Evolutionary conservation across 2,329 filamentous ascomycete genomes (phyloP).

Genomic region (Sclerotinia trifoliorum): DNA sequence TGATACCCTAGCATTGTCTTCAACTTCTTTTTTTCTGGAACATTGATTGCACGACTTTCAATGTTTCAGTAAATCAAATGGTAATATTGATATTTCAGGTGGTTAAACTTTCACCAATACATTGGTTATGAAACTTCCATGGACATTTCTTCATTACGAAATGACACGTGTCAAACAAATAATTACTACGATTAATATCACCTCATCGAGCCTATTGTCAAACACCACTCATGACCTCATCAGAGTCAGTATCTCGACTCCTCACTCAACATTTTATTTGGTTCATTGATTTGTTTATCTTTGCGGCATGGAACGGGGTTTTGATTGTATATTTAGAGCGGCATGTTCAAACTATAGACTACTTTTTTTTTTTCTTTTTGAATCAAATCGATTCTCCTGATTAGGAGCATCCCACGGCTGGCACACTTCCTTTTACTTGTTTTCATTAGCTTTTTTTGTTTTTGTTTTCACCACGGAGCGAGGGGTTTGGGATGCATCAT

Average conservation of each 20-base stretch:
- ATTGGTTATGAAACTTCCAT: neutral
- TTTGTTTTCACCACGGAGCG: neutral
- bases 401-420: conserved; percentile 4
- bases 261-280: conserved; percentile 1
- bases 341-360: conserved; percentile 22
- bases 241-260: conserved; percentile 1
- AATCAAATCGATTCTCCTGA: conserved; percentile 14
- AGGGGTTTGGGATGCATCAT: conserved; percentile 9
- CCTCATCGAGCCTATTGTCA: conserved; percentile 1
- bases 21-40: neutral
- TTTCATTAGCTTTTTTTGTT: conserved; percentile 16
- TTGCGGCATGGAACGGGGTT: conserved; percentile 16
- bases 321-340: conserved; percentile 22
- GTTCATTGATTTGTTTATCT: conserved; percentile 5
- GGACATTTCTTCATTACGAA: neutral
- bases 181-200: conserved; percentile 10
- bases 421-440: conserved; percentile 11
- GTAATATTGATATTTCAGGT: neutral
- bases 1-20: conserved; percentile 25
- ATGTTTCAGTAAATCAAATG: neutral
- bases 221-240: neutral
- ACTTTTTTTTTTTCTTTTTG: conserved; percentile 8
- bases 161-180: neutral
- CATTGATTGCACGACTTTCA: neutral
- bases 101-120: neutral